Evolutionary conservation across 2,329 filamentous ascomycete genomes (phyloP), one percentile per base, ranked within the genome.

Genomic region (Coniochaeta sp.): DNA sequence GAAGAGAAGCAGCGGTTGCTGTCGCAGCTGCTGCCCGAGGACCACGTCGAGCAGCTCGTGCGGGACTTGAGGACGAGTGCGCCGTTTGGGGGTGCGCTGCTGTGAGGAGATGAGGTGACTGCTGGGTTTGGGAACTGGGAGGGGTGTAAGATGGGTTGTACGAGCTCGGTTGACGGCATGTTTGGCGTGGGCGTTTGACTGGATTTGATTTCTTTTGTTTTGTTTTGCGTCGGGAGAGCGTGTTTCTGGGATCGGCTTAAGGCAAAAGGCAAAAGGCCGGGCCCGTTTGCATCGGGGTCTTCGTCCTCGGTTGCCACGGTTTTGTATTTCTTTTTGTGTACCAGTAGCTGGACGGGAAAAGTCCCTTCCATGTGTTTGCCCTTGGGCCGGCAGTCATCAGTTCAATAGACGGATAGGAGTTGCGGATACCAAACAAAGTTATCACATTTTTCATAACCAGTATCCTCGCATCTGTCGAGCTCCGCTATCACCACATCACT

Each of bases 1-100:
- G 86, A 89, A 65, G 89, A 96, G 72, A 96, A 96, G 77, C 90
- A 95, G 76, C 81, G 81, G 57, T 75, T 96, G 72, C 77, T 96
- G 42, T 89, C 89, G 50, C 81, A 85, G 65, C 90, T 95, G 72
- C 79, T 96, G 69, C 89, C 82, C 72, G 95, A 89, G 54, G 54
- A 56, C 17, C 34, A 56, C 69, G 90, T 96, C 28, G 89, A 93
- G 63, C 90, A 93, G 66, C 80, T 96, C 62, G 90, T 96, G 59
- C 86, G 89, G 71, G 91, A 97, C 73, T 75, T 97, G 67, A 86
- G 88, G 65, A 90, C 90, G 71, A 89, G 86, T 65, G 85, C 88
- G 36, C 87, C 90, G 0, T 90, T 90, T 74, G 86, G 84, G 9
- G 58, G 19, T 26, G 58, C 38, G 32, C 24, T 57, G 55, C 17